These are phyloP conservation scores for Rhododendron ferrugineum DNA, from an alignment of 148 eudicot genomes.

Conservation along the genomic window DNA sequence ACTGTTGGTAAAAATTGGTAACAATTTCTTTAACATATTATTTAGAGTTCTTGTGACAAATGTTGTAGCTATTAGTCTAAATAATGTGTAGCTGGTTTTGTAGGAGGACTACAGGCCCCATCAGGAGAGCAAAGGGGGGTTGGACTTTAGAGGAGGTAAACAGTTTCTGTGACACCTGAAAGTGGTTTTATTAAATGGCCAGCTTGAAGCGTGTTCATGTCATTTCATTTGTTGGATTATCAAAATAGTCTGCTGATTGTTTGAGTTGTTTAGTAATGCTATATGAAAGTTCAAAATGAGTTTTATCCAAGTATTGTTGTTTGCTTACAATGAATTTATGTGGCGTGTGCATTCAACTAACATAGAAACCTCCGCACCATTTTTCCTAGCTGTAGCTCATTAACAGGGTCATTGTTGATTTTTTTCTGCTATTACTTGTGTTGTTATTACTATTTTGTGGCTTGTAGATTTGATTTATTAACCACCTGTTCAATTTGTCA, in stretches of 20 bases:
- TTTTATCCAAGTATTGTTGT: neutral
- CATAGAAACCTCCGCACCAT: neutral
- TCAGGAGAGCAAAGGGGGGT: conserved; percentile 96
- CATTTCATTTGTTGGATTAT: neutral
- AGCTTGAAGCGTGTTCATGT: neutral
- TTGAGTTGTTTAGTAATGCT: neutral
- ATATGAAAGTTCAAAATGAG: neutral
- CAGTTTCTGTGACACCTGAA: neutral
- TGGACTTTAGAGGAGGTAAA: conserved; percentile 97
- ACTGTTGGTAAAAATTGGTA: neutral
- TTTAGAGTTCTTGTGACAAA: neutral
- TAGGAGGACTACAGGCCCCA: conserved; percentile 91
- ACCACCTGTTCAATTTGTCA: conserved; percentile 14
- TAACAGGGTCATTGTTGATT: neutral
- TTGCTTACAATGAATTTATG: neutral
- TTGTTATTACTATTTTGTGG: neutral
- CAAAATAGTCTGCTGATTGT: neutral
- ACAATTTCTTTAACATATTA: neutral
- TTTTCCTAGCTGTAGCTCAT: neutral
- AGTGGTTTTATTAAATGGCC: neutral
- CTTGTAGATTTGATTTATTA: conserved; percentile 2
- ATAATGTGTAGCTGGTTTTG: conserved; percentile 18
- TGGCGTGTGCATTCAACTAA: neutral
- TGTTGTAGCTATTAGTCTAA: neutral
- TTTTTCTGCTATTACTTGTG: neutral